phyloP scores from a whole-genome alignment of 441 rosid species.

The Heliophila coronopifolia region DNA sequence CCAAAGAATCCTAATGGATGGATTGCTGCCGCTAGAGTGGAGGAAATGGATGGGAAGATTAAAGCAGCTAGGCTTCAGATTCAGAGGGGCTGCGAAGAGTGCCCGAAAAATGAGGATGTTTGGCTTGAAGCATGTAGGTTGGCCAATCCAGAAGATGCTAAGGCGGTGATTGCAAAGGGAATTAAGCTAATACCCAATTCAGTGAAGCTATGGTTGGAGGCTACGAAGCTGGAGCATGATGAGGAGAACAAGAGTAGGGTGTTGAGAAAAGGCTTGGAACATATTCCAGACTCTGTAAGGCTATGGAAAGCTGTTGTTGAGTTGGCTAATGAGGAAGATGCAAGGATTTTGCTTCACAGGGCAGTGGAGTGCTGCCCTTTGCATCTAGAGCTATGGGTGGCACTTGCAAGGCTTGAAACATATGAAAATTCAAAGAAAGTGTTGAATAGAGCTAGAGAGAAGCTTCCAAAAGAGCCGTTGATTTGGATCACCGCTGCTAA shows the following conservation, averaged over 20 bases:
- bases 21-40: constrained; percentile 93
- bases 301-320: constrained; percentile 91
- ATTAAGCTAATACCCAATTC: constrained; percentile 81
- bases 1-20: constrained; percentile 90
- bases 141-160: constrained; percentile 82
- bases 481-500: constrained; percentile 94
- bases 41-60: constrained; percentile 92
- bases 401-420: constrained; percentile 79
- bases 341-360: constrained; percentile 71
- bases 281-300: constrained; percentile 85
- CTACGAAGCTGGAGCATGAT: constrained; percentile 83
- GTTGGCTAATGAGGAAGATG: constrained; percentile 74
- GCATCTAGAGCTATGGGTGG: constrained; percentile 88
- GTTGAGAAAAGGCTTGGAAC: constrained; percentile 77
- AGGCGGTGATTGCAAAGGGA: constrained; percentile 80
- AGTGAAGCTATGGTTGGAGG: constrained; percentile 90
- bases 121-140: constrained; percentile 93
- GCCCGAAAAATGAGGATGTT: constrained; percentile 84
- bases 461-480: constrained; percentile 78
- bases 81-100: constrained; percentile 84
- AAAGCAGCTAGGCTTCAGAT: constrained; percentile 76
- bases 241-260: constrained; percentile 75
- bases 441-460: constrained; percentile 70
- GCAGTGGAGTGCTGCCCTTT: constrained; percentile 94
- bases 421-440: constrained; percentile 74